Base-by-base conservation (phyloP, 768 basidiomycete genomes). In the Boletus patriciae region DNA sequence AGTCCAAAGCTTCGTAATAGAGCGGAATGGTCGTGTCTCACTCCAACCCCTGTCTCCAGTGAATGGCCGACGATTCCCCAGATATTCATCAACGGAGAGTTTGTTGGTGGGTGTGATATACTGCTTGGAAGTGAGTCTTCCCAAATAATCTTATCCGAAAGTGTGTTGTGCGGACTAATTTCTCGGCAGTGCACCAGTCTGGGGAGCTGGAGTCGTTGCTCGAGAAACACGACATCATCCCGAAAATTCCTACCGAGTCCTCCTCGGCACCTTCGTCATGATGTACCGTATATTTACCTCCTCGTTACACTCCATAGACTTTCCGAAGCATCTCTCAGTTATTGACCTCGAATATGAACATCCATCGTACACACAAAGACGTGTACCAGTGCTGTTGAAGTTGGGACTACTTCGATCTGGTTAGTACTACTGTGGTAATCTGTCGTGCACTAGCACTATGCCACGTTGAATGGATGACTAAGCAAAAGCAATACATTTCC, bases 41-140 rank as follows among this genome's bases (percentile, higher is more conserved):
- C 4, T 27, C n/a, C 23, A 54, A 21, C 10, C 37, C 15, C 13
- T 27, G 15, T 46, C 7, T 36, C 16, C 64, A 98, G 95, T 23
- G 92, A 97, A 61, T 99, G 96, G 96, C 96, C 96, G 15, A 99
- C 96, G 19, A 87, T 99, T 61, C 96, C 96, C 12, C 96, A 99
- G 70, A 72, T 99, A 13, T 99, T 96, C 67, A 80, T 98, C 36
- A 86, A 91, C 52, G 96, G 95, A 6, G 94, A 97, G 70, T 99
- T 99, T 66, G 80, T 99, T 41, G 96, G 96, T 33, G 97, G 96
- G 51, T 97, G 95, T 71, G 96, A 99, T 75, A 98, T 99, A 63
- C 75, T 98, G 21, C 72, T 98, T 27, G 83, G 85, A 61, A 97
- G 93, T 94, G 66, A 76, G 93, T 85, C 23, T 19, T 40, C 42